Conservation (phyloP, 2,329 filamentous ascomycete genomes). For the Ascochyta lentis region DNA sequence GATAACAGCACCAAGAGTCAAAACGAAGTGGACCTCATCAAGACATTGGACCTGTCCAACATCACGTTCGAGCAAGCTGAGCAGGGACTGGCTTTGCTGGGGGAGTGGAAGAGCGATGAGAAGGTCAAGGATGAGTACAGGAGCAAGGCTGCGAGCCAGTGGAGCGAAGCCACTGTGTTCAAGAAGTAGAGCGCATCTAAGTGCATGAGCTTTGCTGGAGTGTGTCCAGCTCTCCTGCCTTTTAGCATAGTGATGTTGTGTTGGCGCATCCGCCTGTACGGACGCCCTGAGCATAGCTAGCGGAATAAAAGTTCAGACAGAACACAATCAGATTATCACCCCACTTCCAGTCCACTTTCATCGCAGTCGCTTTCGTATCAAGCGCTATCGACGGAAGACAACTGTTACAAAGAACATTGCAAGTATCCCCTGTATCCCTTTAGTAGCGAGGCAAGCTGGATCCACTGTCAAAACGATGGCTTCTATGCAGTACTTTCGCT, state of each 20-base stretch:
- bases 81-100: slow-evolving; percentile 59
- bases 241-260: background rate
- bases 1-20: slow-evolving; percentile 62
- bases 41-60: slow-evolving; percentile 60
- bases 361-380: no score
- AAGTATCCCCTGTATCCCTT: no score
- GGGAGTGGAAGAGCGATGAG: slow-evolving; percentile 58
- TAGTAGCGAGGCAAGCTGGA: no score
- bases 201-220: slow-evolving; percentile 2
- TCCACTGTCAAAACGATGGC: no score
- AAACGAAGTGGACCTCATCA: slow-evolving; percentile 68
- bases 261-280: background rate
- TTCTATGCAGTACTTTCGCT: no score
- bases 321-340: background rate
- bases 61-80: slow-evolving; percentile 63
- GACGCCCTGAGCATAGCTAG: background rate
- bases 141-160: slow-evolving; percentile 47
- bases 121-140: slow-evolving; percentile 59
- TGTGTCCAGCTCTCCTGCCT: background rate
- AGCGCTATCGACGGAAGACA: no score
- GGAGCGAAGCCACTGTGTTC: slow-evolving; percentile 50
- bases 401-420: no score
- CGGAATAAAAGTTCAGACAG: background rate
- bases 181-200: slow-evolving; percentile 22
- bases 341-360: background rate